phyloP scores from a whole-genome alignment of 495 filamentous ascomycete genomes.

The Tuber aestivum region DNA sequence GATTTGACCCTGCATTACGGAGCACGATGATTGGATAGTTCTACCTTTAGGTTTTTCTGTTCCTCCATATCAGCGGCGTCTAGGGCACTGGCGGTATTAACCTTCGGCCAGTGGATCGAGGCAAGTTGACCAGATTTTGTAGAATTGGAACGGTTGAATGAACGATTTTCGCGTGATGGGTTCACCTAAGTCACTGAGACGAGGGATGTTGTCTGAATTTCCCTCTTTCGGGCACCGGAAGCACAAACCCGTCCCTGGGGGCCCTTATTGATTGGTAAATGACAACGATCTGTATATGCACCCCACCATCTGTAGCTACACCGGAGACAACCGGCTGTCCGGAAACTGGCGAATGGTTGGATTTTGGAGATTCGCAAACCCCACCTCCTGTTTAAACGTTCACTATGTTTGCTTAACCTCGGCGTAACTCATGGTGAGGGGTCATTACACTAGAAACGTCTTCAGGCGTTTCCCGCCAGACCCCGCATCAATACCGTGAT shows the following conservation, averaged over 20 bases:
- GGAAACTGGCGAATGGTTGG: background rate
- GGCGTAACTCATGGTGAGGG: background rate
- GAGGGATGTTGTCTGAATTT: background rate
- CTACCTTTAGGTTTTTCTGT: background rate
- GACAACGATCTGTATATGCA: too few species aligned
- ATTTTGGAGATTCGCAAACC: background rate
- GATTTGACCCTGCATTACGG: background rate
- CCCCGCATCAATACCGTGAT: background rate
- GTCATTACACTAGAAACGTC: background rate
- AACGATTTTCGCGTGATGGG: background rate
- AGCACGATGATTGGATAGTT: background rate
- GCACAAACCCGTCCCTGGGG: background rate
- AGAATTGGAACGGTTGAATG: background rate
- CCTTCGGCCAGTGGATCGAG: background rate
- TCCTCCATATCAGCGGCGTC: background rate
- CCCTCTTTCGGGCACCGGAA: background rate
- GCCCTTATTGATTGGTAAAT: background rate
- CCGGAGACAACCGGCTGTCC: too few species aligned
- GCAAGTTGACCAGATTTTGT: background rate
- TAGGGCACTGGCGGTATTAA: background rate
- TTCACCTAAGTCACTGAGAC: background rate
- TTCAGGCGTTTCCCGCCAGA: background rate
- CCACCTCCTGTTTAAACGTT: background rate
- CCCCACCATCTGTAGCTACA: too few species aligned
- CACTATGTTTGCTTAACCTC: background rate